Percentiles rank a stretch among this genome's conserved stretches.
Evolutionary conservation across 208 protist species (phyloP).

Genomic region (Trypanosoma congolense): DNA sequence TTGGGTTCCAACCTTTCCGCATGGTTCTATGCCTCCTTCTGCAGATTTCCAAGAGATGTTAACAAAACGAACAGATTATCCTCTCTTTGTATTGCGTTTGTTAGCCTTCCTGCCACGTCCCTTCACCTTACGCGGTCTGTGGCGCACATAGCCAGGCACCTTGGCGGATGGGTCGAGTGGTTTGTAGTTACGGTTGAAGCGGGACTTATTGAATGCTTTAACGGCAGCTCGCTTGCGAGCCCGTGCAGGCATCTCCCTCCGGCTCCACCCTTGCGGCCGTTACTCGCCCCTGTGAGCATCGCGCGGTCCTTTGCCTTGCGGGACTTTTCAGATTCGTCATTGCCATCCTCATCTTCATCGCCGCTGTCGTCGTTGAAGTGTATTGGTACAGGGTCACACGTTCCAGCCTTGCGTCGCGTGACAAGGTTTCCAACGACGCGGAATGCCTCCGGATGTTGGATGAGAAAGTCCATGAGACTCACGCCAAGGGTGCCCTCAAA

Average conservation of each 20-base stretch:
- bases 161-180: conserved; percentile 58
- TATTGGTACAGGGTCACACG: conserved; percentile 59
- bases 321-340: conserved; percentile 30
- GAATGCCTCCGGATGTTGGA: conserved; percentile 60
- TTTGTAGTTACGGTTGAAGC: conserved; percentile 87
- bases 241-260: conserved; percentile 46
- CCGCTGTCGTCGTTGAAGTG: conserved; percentile 65
- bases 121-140: conserved; percentile 62
- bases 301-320: conserved; percentile 58
- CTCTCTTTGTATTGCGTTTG: conserved; percentile 60
- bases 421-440: conserved; percentile 64
- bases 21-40: too few species aligned
- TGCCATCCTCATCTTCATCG: conserved; percentile 31
- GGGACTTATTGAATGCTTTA: conserved; percentile 68
- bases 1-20: too few species aligned
- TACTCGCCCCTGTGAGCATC: conserved; percentile 52
- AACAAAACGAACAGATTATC: neutral
- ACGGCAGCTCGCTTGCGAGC: conserved; percentile 55
- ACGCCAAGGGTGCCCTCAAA: conserved; percentile 75
- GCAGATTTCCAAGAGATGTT: neutral
- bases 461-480: conserved; percentile 66
- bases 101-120: conserved; percentile 82
- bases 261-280: conserved; percentile 3
- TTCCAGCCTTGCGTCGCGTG: conserved; percentile 53
- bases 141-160: conserved; percentile 84